These are phyloP conservation scores for Hanseniaspora lachancei DNA, from an alignment of 805 yeast species.

Conservation along the genomic window DNA sequence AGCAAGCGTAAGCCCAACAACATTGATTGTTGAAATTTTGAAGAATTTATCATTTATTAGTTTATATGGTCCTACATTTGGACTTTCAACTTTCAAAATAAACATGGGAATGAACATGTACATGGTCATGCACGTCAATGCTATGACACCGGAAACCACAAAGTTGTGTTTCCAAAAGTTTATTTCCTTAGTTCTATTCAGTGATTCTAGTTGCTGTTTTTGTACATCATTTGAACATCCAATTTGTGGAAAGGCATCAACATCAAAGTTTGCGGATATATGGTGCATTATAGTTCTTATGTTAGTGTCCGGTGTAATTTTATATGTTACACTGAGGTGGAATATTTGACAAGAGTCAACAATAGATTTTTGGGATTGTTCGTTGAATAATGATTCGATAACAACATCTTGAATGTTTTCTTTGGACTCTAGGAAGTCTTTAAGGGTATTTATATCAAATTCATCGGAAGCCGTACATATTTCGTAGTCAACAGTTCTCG, in stretches of 20 bases:
- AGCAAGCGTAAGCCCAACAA: constrained; percentile 54
- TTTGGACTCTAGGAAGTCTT: background rate
- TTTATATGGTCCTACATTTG: constrained; percentile 3
- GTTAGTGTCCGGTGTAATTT: constrained; percentile 35
- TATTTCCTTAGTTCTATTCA: constrained; percentile 61
- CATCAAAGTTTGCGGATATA: constrained; percentile 47
- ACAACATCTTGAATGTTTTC: constrained; percentile 12
- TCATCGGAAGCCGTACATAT: background rate
- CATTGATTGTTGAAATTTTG: constrained; percentile 21
- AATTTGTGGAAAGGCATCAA: constrained; percentile 33
- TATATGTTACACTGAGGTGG: constrained; percentile 40
- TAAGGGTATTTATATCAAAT: background rate
- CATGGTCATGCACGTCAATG: constrained; percentile 46
- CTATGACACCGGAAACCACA: constrained; percentile 38
- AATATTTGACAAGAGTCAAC: constrained; percentile 1
- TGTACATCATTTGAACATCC: constrained; percentile 10
- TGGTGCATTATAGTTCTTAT: constrained; percentile 1
- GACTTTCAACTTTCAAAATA: constrained; percentile 12
- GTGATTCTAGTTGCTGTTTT: constrained; percentile 48
- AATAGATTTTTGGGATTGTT: background rate
- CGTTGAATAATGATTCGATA: background rate
- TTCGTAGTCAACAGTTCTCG: background rate
- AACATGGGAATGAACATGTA: constrained; percentile 38
- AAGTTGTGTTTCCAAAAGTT: constrained; percentile 54
- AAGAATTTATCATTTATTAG: constrained; percentile 2